These are phyloP conservation scores for Chlorophyllum brunneum DNA, from an alignment of 768 basidiomycete genomes.

Conservation along the genomic window DNA sequence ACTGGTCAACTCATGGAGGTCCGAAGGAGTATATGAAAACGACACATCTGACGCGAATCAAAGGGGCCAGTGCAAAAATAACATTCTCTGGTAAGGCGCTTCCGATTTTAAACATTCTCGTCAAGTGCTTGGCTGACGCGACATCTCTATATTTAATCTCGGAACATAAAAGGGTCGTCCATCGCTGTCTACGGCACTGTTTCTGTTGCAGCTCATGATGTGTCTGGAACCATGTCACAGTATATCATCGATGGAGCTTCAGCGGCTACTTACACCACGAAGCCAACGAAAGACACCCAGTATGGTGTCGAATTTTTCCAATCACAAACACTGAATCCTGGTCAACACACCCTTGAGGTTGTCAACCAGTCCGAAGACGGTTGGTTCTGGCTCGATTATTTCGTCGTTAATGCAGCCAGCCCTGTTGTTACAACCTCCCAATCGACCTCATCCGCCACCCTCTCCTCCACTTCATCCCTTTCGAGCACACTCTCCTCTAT, in stretches of 20 bases:
- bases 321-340: background rate
- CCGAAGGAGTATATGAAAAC: constrained; percentile 3
- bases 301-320: constrained; percentile 3
- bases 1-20: background rate
- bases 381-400: constrained; percentile 5
- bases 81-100: background rate
- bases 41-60: background rate
- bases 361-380: constrained; percentile 1
- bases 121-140: background rate
- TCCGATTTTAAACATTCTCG: background rate
- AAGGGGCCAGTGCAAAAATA: constrained; percentile 7
- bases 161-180: background rate
- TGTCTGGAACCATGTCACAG: background rate
- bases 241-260: background rate
- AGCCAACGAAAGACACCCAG: background rate
- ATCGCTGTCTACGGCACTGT: constrained; percentile 9
- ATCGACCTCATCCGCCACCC: too few relatives aligned
- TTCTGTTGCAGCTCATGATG: background rate
- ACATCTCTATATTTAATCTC: background rate
- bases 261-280: background rate
- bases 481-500: too few relatives aligned
- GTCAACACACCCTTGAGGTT: constrained; percentile 1
- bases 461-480: too few relatives aligned
- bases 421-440: too few relatives aligned
- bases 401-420: background rate